A percentile compares a stretch with the other conserved stretches of the same genome.
These are phyloP conservation scores for Forsythia viridissima DNA, from an alignment of 257 asterid species.

Conservation along the genomic window DNA sequence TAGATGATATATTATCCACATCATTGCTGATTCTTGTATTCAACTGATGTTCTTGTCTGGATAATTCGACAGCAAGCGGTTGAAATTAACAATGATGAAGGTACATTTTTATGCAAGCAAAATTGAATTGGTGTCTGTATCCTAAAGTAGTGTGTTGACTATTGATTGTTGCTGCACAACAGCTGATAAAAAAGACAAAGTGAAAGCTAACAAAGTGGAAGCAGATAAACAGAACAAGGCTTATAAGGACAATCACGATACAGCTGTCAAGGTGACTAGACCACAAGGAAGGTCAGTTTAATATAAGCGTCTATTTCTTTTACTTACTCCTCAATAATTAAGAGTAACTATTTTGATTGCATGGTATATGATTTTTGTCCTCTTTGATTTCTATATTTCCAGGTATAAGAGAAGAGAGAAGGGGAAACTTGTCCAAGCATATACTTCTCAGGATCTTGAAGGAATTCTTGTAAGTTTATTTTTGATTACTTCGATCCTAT, in stretches of 20 bases:
- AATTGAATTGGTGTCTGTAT: slow-evolving; percentile 16
- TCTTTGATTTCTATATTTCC: slow-evolving; percentile 18
- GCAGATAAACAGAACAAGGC: slow-evolving; percentile 26
- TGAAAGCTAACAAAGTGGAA: slow-evolving; percentile 25
- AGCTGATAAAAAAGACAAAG: slow-evolving; percentile 42
- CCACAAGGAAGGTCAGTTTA: slow-evolving; percentile 89
- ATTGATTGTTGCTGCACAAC: slow-evolving; percentile 22
- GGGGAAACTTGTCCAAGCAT: slow-evolving; percentile 75
- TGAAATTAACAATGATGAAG: slow-evolving; percentile 55
- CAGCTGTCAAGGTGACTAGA: slow-evolving; percentile 64
- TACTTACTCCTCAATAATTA: neutral
- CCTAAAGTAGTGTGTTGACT: slow-evolving; percentile 11
- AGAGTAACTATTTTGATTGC: neutral
- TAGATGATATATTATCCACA: neutral
- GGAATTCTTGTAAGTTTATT: slow-evolving; percentile 80
- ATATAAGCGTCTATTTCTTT: neutral
- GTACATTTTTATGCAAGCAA: slow-evolving; percentile 29
- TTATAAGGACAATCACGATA: slow-evolving; percentile 34
- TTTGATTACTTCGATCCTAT: neutral
- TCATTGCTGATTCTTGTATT: neutral
- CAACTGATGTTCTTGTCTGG: slow-evolving; percentile 7
- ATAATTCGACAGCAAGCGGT: slow-evolving; percentile 61
- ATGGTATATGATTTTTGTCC: neutral
- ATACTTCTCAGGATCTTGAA: slow-evolving; percentile 88
- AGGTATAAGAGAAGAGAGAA: slow-evolving; percentile 90